A percentile compares a stretch with the other conserved stretches of the same genome.
These are phyloP conservation scores for Alternaria solani DNA, from an alignment of 2,329 filamentous ascomycete genomes.

Conservation along the genomic window DNA sequence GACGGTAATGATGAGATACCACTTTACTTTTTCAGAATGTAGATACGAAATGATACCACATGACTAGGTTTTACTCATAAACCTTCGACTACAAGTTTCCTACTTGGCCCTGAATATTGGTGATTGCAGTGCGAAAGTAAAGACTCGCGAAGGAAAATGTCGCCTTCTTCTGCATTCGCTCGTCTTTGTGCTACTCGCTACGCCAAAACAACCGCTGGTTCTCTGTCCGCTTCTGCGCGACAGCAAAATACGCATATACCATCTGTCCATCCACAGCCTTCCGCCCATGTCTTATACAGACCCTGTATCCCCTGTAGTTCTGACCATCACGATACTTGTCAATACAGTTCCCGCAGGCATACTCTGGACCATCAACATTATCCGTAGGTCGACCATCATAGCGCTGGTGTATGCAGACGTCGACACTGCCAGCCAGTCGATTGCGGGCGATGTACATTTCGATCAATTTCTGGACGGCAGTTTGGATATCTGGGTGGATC, in stretches of 20 bases:
- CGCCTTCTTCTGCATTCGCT: neutral
- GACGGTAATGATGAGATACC: neutral
- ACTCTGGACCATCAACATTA: neutral
- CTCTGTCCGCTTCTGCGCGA: neutral
- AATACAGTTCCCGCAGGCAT: neutral
- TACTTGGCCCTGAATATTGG: too few species aligned
- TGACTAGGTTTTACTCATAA: neutral
- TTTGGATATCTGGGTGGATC: neutral
- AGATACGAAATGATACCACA: slow-evolving; percentile 7
- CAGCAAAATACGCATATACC: neutral
- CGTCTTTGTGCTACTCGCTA: neutral
- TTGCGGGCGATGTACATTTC: neutral
- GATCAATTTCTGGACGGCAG: neutral
- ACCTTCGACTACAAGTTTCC: neutral
- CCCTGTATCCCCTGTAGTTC: neutral
- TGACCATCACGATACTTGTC: neutral
- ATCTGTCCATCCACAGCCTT: neutral
- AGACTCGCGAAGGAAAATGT: too few species aligned
- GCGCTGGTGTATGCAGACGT: neutral
- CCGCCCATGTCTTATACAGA: neutral
- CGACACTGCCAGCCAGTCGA: neutral
- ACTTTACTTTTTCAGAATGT: neutral
- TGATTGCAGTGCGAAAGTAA: too few species aligned
- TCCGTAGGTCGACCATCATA: neutral
- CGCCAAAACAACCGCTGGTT: neutral